A percentile compares a stretch with the other conserved stretches of the same genome.
phyloP scores from a whole-genome alignment of 2,329 filamentous ascomycete genomes.

The Paraconiothyrium brasiliense region DNA sequence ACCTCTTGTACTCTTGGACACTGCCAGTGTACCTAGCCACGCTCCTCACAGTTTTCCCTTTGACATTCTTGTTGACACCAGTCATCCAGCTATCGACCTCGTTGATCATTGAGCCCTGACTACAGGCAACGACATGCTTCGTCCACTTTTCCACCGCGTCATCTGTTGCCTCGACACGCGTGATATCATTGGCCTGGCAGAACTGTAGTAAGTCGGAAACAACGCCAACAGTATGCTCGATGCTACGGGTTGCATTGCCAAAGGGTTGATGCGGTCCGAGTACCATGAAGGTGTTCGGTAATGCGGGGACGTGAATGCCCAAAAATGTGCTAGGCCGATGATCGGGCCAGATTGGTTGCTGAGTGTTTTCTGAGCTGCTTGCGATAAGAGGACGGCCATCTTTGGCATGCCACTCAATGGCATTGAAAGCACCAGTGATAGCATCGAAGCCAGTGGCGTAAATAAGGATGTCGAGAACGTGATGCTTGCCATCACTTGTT shows the following conservation, averaged over 20 bases:
- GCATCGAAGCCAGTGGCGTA: slow-evolving; percentile 57
- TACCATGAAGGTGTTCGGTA: slow-evolving; percentile 51
- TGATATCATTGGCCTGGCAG: slow-evolving; percentile 45
- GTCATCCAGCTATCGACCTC: slow-evolving; percentile 66
- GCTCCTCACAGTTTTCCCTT: slow-evolving; percentile 55
- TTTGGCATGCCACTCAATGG: slow-evolving; percentile 33
- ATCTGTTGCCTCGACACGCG: slow-evolving; percentile 52
- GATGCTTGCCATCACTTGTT: slow-evolving; percentile 43
- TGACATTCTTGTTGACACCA: slow-evolving; percentile 63
- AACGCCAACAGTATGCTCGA: slow-evolving; percentile 56
- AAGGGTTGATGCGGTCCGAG: slow-evolving; percentile 58
- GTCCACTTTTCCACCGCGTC: slow-evolving; percentile 59
- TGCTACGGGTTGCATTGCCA: slow-evolving; percentile 55
- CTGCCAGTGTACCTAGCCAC: slow-evolving; percentile 60
- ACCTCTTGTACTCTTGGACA: slow-evolving; percentile 55
- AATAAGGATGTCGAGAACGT: slow-evolving; percentile 50
- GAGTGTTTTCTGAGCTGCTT: slow-evolving; percentile 22
- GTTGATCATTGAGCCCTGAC: slow-evolving; percentile 56
- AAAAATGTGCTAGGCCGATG: slow-evolving; percentile 34
- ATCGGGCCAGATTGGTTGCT: slow-evolving; percentile 31
- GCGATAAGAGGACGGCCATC: slow-evolving; percentile 32
- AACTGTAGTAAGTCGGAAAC: slow-evolving; percentile 49
- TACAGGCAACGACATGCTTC: slow-evolving; percentile 59
- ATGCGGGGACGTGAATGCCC: slow-evolving; percentile 31
- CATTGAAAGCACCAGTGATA: slow-evolving; percentile 38